A percentile compares a stretch with the other conserved stretches of the same genome.
Evolutionary conservation across 2,329 filamentous ascomycete species (phyloP).

Genomic region (Exophiala spinifera): DNA sequence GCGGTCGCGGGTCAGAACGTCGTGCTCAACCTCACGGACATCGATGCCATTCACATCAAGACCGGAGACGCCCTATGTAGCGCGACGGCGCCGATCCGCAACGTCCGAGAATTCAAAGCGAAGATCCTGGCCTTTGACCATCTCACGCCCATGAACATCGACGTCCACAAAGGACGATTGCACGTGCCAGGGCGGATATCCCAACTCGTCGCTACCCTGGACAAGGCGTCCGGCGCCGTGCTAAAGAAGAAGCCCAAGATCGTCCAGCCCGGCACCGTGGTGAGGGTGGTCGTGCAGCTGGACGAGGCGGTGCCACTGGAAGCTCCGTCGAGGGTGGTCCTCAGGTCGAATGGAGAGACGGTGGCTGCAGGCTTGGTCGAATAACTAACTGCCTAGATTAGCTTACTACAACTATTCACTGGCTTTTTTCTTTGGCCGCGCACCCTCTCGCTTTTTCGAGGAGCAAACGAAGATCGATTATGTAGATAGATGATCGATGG

Average conservation of each 20-base stretch:
- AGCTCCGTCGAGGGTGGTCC: constrained; percentile 71
- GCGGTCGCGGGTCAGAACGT: constrained; percentile 89
- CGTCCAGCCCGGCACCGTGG: constrained; percentile 74
- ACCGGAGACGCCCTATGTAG: constrained; percentile 85
- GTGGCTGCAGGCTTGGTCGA: constrained; percentile 85
- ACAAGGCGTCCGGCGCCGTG: constrained; percentile 73
- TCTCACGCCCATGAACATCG: constrained; percentile 81
- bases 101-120: constrained; percentile 70
- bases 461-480: too few relatives aligned
- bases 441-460: too few relatives aligned
- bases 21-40: constrained; percentile 76
- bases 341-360: constrained; percentile 77
- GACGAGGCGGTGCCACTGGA: constrained; percentile 75
- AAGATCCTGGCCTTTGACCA: constrained; percentile 89
- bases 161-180: constrained; percentile 81
- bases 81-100: constrained; percentile 62
- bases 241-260: constrained; percentile 82
- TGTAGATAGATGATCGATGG: too few relatives aligned
- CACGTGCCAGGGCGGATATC: constrained; percentile 73
- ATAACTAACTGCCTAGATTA: too few relatives aligned
- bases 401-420: too few relatives aligned
- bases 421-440: too few relatives aligned
- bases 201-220: constrained; percentile 68
- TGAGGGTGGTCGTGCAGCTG: constrained; percentile 72
- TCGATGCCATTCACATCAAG: constrained; percentile 78